phyloP scores from a whole-genome alignment of 164 flowering plant genomes.

The Saururus chinensis region DNA sequence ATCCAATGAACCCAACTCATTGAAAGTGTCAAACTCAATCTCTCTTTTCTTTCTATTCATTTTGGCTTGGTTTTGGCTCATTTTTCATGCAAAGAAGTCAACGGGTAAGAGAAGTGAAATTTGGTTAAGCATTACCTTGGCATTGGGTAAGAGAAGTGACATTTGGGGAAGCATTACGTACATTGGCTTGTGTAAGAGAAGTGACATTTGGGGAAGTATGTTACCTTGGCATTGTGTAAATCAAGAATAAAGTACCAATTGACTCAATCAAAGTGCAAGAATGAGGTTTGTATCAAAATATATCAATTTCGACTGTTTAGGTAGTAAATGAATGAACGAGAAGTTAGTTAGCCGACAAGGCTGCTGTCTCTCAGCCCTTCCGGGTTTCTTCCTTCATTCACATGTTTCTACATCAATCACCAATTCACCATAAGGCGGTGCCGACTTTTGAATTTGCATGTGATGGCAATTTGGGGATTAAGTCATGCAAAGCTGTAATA shows the following conservation, averaged over 20 bases:
- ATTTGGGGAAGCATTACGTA: neutral
- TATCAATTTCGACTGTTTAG: too few species aligned
- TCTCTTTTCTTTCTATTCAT: too few species aligned
- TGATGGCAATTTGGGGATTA: too few species aligned
- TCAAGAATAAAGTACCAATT: neutral
- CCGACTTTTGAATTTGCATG: constrained; percentile 11
- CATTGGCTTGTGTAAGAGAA: too few species aligned
- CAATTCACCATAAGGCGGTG: constrained; percentile 8
- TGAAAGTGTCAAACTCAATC: neutral
- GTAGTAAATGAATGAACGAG: too few species aligned
- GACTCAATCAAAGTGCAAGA: neutral
- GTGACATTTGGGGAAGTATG: neutral
- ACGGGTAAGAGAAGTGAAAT: neutral
- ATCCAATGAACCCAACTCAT: neutral
- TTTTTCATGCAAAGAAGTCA: neutral
- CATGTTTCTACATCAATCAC: neutral
- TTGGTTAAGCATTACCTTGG: neutral
- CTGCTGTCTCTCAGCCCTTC: neutral
- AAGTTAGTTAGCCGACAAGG: too few species aligned
- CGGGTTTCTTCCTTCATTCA: neutral
- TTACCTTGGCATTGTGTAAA: too few species aligned
- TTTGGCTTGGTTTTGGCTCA: neutral
- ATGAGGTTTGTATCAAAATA: too few species aligned
- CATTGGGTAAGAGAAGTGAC: too few species aligned
- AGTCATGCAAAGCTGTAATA: too few species aligned